Conservation (phyloP, 805 yeast genomes). For the Metschnikowia proteae region DNA sequence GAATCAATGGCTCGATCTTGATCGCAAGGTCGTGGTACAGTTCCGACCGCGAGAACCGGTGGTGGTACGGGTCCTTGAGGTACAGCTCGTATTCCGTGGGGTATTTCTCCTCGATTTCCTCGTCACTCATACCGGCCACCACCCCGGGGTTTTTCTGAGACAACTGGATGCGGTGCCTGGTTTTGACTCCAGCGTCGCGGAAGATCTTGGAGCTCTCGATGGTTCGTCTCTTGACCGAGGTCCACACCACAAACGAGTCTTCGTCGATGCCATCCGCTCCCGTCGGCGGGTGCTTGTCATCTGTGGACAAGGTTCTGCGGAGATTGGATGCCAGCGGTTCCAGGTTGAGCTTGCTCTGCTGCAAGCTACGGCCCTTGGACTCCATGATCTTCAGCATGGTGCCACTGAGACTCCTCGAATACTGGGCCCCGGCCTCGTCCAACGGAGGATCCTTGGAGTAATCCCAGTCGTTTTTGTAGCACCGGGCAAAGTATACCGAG, state of each 20-base stretch:
- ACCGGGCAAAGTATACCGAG: conserved; percentile 87
- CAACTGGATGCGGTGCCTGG: conserved; percentile 75
- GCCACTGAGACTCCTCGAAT: conserved; percentile 60
- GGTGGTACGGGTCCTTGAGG: conserved; percentile 82
- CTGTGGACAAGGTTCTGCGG: conserved; percentile 25
- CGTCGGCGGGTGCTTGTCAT: conserved; percentile 41
- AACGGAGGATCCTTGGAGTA: conserved; percentile 79
- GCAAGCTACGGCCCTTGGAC: conserved; percentile 27
- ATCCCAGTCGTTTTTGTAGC: conserved; percentile 53
- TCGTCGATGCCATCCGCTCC: conserved; percentile 57
- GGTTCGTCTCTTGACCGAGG: conserved; percentile 85
- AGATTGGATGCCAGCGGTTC: conserved; percentile 1
- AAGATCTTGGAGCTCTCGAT: conserved; percentile 73
- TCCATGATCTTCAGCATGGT: conserved; percentile 46
- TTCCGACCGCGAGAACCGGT: conserved; percentile 87
- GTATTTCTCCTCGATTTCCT: conserved; percentile 53
- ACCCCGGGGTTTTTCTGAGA: conserved; percentile 89
- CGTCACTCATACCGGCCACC: conserved; percentile 63
- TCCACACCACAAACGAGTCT: conserved; percentile 83
- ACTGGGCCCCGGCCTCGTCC: conserved; percentile 66
- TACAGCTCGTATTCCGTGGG: conserved; percentile 71
- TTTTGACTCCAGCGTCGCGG: conserved; percentile 55
- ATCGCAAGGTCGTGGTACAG: conserved; percentile 95
- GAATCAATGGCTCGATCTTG: conserved; percentile 84
- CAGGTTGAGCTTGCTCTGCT: background rate